These are phyloP conservation scores for Gnomoniopsis smithogilvyi DNA, from an alignment of 2,329 filamentous ascomycete genomes.

Conservation along the genomic window DNA sequence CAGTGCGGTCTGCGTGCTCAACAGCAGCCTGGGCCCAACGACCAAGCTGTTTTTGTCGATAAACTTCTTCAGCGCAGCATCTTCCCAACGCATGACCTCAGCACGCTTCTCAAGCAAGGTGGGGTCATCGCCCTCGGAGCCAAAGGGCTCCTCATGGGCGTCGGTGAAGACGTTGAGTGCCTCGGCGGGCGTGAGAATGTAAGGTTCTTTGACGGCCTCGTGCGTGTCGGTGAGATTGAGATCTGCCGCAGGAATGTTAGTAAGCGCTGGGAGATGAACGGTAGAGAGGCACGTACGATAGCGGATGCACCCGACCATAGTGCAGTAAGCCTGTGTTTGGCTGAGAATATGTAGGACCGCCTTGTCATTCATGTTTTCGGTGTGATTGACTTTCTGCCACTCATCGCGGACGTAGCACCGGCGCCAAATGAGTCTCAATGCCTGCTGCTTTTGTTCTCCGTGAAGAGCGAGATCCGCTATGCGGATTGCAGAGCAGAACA, in stretches of 20 bases:
- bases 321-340: slow-evolving; percentile 65
- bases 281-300: slow-evolving; percentile 51
- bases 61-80: slow-evolving; percentile 60
- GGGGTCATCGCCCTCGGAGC: slow-evolving; percentile 49
- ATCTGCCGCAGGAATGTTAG: slow-evolving; percentile 25
- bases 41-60: slow-evolving; percentile 67
- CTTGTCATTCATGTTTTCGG: slow-evolving; percentile 67
- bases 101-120: slow-evolving; percentile 65
- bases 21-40: slow-evolving; percentile 56
- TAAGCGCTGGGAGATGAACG: slow-evolving; percentile 16
- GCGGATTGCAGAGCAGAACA: slow-evolving; percentile 73
- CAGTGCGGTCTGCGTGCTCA: slow-evolving; percentile 31
- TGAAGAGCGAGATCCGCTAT: slow-evolving; percentile 53
- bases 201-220: slow-evolving; percentile 38
- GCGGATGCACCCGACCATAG: slow-evolving; percentile 61
- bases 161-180: slow-evolving; percentile 59
- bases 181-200: slow-evolving; percentile 49
- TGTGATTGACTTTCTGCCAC: slow-evolving; percentile 78
- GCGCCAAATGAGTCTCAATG: slow-evolving; percentile 73
- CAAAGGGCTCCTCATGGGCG: slow-evolving; percentile 58
- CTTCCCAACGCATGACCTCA: slow-evolving; percentile 71
- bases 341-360: slow-evolving; percentile 61
- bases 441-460: slow-evolving; percentile 56
- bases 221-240: slow-evolving; percentile 3
- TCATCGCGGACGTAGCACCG: slow-evolving; percentile 80